Base-by-base conservation (phyloP, 1,139 yeast genomes). In the Arxiozyma bovina region DNA sequence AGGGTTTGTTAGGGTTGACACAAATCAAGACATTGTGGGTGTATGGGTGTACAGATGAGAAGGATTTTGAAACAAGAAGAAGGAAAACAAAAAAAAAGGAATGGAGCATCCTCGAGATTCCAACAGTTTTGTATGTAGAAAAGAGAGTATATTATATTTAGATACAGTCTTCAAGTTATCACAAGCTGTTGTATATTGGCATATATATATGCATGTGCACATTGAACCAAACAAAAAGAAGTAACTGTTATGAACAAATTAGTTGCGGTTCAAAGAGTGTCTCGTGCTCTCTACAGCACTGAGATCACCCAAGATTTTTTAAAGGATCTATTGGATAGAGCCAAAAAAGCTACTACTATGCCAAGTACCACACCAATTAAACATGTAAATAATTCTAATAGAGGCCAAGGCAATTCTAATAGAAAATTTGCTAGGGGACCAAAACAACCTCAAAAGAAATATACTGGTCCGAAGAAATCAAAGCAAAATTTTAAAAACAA, bases 301-400 rank as follows among this genome's bases (percentile, higher is more conserved):
- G 55, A 61, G 25, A 58, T 63, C 21, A 58, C 66, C 3, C 60
- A 62, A 48, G 67, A 63, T 45, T 63, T 61, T 51, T 57, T 63
- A 46, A 58, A 60, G 42, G 58, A 59, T 44, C 57, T 63, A 11
- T 53, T 63, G 27, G 58, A 57, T 15, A 57, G 59, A 43, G 67
- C 65, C 18, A 59, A 63, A 48, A 61, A 62, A 42, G 65, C 64
- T 22, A 59, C 65, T 12, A 52, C 56, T 42, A 23, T 45, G 49
- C 25, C 48, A 48, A 17, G 53, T 57, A 45, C 21, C 15, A 42
- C 23, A n/a, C 38, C 21, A n/a, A 44, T 4, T 20, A 34, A 38
- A 15, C 40, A 34, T 34, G 40, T 34, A 38, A 46, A 34, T 17
- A 46, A 34, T 27, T 15, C 15, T 9, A 34, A 34, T 21, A 30